Percentiles rank a stretch among this genome's conserved stretches.
These are phyloP conservation scores for Geotrichum fermentans DNA, from an alignment of 1,139 yeast genomes.

Conservation along the genomic window DNA sequence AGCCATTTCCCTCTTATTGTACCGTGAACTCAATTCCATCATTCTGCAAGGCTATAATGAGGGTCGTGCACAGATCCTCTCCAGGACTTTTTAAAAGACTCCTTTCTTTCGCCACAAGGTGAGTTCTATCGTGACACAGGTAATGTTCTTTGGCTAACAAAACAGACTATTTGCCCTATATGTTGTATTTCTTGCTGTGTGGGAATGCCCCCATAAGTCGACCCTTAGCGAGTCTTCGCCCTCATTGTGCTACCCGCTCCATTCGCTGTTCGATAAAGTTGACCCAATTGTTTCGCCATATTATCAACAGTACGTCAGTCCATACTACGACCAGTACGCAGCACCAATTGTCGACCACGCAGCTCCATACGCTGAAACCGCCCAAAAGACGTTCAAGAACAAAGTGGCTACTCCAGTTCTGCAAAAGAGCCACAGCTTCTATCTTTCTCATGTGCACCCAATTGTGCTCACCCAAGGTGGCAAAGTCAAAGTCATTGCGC, in stretches of 20 bases:
- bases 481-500: slow-evolving; percentile 16
- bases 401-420: slow-evolving; percentile 6
- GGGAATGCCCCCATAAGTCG: slow-evolving; percentile 30
- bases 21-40: too few species aligned
- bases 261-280: slow-evolving; percentile 20
- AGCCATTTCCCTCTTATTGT: too few species aligned
- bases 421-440: slow-evolving; percentile 15
- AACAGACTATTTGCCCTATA: slow-evolving; percentile 29
- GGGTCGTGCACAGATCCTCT: too few species aligned
- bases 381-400: slow-evolving; percentile 7
- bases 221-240: slow-evolving; percentile 22
- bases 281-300: slow-evolving; percentile 21
- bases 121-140: neutral
- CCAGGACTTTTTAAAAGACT: neutral
- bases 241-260: slow-evolving; percentile 27
- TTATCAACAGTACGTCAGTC: slow-evolving; percentile 14
- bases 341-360: slow-evolving; percentile 19
- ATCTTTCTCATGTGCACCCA: slow-evolving; percentile 25
- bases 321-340: slow-evolving; percentile 14
- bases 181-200: slow-evolving; percentile 27
- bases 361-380: slow-evolving; percentile 25
- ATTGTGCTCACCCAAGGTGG: slow-evolving; percentile 16
- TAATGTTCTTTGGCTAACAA: neutral
- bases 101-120: neutral
- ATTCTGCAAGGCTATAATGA: too few species aligned